These are phyloP conservation scores for Lyophyllum decastes DNA, from an alignment of 768 basidiomycete species.

Conservation along the genomic window DNA sequence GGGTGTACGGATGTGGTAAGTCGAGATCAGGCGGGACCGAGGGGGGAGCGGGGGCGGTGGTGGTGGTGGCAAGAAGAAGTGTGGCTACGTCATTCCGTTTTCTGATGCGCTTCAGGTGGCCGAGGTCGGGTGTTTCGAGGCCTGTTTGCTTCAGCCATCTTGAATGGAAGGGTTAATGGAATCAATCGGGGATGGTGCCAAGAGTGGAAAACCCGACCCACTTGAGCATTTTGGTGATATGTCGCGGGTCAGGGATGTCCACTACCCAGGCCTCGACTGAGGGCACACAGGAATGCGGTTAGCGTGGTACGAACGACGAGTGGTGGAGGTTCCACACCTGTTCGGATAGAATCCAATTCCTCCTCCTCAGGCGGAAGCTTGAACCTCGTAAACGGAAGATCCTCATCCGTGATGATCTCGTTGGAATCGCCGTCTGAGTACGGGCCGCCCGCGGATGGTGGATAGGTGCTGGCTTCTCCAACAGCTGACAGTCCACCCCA, in stretches of 20 bases:
- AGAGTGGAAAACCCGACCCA: too few relatives aligned
- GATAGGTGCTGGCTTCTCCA: conserved; percentile 16
- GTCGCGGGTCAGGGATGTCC: conserved; percentile 63
- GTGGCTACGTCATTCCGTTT: conserved; percentile 48
- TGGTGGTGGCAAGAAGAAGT: conserved; percentile 60
- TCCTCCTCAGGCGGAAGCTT: conserved; percentile 69
- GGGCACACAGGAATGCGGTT: neutral
- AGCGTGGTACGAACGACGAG: neutral
- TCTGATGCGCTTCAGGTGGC: conserved; percentile 79
- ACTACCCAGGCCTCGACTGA: conserved; percentile 78
- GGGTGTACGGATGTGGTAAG: conserved; percentile 53
- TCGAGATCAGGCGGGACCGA: conserved; percentile 47
- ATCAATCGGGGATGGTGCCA: neutral
- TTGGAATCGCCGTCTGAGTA: conserved; percentile 39
- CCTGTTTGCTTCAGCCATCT: conserved; percentile 73
- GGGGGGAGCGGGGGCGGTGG: conserved; percentile 41
- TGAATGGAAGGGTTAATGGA: neutral
- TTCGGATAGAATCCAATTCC: conserved; percentile 54
- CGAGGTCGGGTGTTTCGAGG: conserved; percentile 60
- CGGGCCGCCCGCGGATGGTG: conserved; percentile 21
- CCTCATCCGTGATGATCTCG: conserved; percentile 53
- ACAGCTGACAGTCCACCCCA: conserved; percentile 31
- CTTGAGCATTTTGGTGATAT: conserved; percentile 66
- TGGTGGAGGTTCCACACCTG: conserved; percentile 38
- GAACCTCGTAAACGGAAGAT: conserved; percentile 67